These are phyloP conservation scores for Aspergillus terreus DNA, from an alignment of 2,329 filamentous ascomycete species.

Conservation along the genomic window DNA sequence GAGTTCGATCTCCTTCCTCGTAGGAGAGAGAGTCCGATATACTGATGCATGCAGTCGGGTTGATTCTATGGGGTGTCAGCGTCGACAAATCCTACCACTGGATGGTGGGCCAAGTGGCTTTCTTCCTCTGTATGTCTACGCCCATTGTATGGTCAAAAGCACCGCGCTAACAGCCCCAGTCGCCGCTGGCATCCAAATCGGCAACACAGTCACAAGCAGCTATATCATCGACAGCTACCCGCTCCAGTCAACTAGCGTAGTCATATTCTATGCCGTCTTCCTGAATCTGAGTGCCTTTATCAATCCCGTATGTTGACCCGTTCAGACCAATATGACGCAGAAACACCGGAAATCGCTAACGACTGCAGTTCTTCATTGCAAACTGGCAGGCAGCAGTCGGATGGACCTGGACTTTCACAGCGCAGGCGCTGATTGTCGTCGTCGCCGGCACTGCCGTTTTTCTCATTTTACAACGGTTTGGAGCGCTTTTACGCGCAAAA, in stretches of 20 bases:
- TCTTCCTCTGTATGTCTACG: slow-evolving; percentile 49
- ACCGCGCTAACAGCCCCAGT: slow-evolving; percentile 23
- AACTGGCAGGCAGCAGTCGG: slow-evolving; percentile 45
- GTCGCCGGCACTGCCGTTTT: slow-evolving; percentile 39
- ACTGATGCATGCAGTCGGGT: slow-evolving; percentile 33
- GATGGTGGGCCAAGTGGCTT: slow-evolving; percentile 55
- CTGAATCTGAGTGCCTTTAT: slow-evolving; percentile 51
- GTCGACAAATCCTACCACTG: slow-evolving; percentile 53
- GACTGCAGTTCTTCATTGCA: slow-evolving; percentile 47
- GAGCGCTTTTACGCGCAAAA: slow-evolving; percentile 34
- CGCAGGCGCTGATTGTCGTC: slow-evolving; percentile 46
- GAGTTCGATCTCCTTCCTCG: slow-evolving; percentile 4
- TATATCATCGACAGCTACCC: slow-evolving; percentile 58
- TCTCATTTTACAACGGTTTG: slow-evolving; percentile 39
- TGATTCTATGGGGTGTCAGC: slow-evolving; percentile 55
- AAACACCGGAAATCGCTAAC: neutral
- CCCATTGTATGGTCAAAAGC: neutral
- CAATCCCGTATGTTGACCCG: slow-evolving; percentile 32
- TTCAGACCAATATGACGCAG: too few species aligned
- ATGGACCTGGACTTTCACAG: slow-evolving; percentile 51
- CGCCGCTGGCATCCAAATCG: slow-evolving; percentile 54
- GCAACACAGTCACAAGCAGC: slow-evolving; percentile 51
- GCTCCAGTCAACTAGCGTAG: slow-evolving; percentile 51
- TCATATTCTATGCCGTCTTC: slow-evolving; percentile 54
- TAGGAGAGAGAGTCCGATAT: neutral